phyloP scores from a whole-genome alignment of 495 filamentous ascomycete species.

The Trichoderma erinaceum region DNA sequence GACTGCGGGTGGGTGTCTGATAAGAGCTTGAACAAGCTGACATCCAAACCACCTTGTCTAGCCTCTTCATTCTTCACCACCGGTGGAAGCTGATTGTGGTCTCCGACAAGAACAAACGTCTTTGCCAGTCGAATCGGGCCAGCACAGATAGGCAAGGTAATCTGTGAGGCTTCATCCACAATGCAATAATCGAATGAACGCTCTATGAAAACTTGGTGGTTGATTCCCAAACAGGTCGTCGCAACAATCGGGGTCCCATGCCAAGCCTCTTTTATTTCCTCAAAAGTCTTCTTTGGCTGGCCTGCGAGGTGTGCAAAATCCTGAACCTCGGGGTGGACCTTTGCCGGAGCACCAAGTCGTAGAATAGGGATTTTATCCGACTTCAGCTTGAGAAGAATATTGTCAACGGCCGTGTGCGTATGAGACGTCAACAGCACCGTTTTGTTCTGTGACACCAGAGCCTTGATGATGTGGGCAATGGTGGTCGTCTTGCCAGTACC shows the following conservation, averaged over 20 bases:
- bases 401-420: slow-evolving; percentile 95
- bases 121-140: slow-evolving; percentile 89
- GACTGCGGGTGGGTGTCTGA: slow-evolving; percentile 81
- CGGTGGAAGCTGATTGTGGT: slow-evolving; percentile 92
- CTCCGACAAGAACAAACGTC: slow-evolving; percentile 92
- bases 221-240: slow-evolving; percentile 88
- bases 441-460: slow-evolving; percentile 82
- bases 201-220: slow-evolving; percentile 78
- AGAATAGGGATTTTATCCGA: slow-evolving; percentile 73
- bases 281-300: slow-evolving; percentile 62
- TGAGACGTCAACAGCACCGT: slow-evolving; percentile 90
- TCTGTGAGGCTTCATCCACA: slow-evolving; percentile 95
- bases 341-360: slow-evolving; percentile 72
- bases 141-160: slow-evolving; percentile 88
- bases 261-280: slow-evolving; percentile 77
- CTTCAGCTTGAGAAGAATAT: slow-evolving; percentile 87
- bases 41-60: slow-evolving; percentile 76
- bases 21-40: slow-evolving; percentile 87
- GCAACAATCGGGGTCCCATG: slow-evolving; percentile 81
- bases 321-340: slow-evolving; percentile 80
- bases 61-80: slow-evolving; percentile 90
- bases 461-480: slow-evolving; percentile 92
- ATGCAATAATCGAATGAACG: slow-evolving; percentile 97
- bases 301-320: slow-evolving; percentile 73
- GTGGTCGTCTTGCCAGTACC: slow-evolving; percentile 98